Evolutionary conservation across 306 rosid genomes (phyloP).

Genomic region (Chamaecrista fasciculata): DNA sequence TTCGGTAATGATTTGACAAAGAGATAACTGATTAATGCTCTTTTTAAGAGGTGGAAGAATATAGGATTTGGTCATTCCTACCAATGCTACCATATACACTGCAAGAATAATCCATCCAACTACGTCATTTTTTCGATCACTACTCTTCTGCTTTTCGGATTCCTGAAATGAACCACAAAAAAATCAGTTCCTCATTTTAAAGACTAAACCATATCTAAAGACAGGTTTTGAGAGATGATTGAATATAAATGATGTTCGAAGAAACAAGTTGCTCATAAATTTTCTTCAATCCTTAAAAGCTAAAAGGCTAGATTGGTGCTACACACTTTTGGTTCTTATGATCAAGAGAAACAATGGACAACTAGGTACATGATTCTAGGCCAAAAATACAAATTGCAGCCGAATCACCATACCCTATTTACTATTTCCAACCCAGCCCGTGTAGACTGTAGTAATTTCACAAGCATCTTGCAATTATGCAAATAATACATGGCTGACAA

Average conservation of each 20-base stretch:
- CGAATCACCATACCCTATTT: not conserved
- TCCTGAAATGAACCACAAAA: constrained; percentile 40
- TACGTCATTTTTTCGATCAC: constrained; percentile 71
- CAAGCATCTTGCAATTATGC: not conserved
- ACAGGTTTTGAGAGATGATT: not conserved
- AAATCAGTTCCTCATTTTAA: not conserved
- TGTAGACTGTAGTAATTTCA: constrained; percentile 20
- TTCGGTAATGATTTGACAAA: constrained; percentile 17
- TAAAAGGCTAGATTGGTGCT: not conserved
- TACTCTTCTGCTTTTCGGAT: constrained; percentile 58
- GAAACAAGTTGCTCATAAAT: not conserved
- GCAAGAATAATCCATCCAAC: constrained; percentile 86
- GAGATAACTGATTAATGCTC: constrained; percentile 25
- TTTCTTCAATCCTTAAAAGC: not conserved
- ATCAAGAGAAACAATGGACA: not conserved
- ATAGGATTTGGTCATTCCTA: constrained; percentile 71
- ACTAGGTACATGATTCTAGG: not conserved
- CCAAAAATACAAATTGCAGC: not conserved
- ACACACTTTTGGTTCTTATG: not conserved
- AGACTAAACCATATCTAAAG: not conserved
- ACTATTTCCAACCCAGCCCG: not conserved
- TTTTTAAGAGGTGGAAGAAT: constrained; percentile 62
- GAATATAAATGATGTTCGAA: not conserved
- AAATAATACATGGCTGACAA: constrained; percentile 18
- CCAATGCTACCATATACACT: constrained; percentile 67